Evolutionary conservation across 2,329 filamentous ascomycete species (phyloP), one percentile per base, ranked within the genome.

Genomic region (Davidsoniella neocaledoniae): DNA sequence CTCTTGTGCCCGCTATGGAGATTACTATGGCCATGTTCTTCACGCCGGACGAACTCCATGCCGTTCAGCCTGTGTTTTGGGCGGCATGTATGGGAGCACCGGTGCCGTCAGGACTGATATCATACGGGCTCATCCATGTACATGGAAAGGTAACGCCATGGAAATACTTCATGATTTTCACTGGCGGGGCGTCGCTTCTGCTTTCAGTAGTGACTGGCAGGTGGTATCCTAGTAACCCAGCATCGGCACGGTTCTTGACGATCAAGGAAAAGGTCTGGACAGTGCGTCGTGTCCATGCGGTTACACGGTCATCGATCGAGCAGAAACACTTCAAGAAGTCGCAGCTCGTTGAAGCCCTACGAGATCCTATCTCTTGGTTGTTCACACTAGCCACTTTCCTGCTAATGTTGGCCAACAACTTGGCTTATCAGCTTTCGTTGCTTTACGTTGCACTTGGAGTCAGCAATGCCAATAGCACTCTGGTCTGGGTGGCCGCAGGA

Each of bases 81-180:
- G 61, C 58, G 41, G 53, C 58, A 5, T 57, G 58, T 23, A 58
- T 58, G 4, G 58, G 58, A 5, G 54, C 56, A 4, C 58, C 57
- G 2, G 53, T 48, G 14, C 57, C 61, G 17, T 56, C 58, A 29
- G 58, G 58, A 5, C 54, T 57, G 48, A 16, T 60, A 53, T 25
- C 56, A 51, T 29, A 58, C 58, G 43, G 57, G 55, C 40, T 57
- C 55, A 25, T 39, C 6, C 42, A 42, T 19, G 33, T 17, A 10
- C 36, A 53, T 1, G 23, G 42, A 0, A 63, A 66, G 5, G 63
- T 75, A 5, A 62, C 66, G 0, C 59, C 63, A 21, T 77, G 73
- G 73, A 73, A 71, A 67, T 74, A 73, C 53, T 67, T 77, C 26
- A 79, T 76, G 60, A 55, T 77, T 14, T 74, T 78, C 53, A 76